phyloP scores from a whole-genome alignment of 2,329 filamentous ascomycete genomes.

The Botrytis cinerea region DNA sequence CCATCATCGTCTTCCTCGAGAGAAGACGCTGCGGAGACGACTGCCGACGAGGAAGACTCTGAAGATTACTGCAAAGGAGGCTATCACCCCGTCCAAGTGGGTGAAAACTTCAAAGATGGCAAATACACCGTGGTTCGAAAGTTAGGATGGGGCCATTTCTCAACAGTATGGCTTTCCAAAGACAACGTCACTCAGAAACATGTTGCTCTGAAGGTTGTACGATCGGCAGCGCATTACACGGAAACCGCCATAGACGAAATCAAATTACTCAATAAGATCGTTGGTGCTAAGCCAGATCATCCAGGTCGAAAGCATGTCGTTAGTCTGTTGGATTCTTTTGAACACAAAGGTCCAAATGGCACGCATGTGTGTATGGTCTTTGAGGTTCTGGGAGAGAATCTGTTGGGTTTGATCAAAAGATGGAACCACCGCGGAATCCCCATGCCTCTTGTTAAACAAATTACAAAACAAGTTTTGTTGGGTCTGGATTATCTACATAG shows the following conservation, averaged over 20 bases:
- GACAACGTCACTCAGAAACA: slow-evolving; percentile 91
- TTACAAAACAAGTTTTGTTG: slow-evolving; percentile 95
- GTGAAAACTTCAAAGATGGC: slow-evolving; percentile 96
- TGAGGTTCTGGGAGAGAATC: slow-evolving; percentile 92
- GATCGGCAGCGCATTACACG: slow-evolving; percentile 96
- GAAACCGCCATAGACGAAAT: slow-evolving; percentile 99
- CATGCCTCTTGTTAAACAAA: slow-evolving; percentile 95
- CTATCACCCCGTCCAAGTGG: slow-evolving; percentile 92
- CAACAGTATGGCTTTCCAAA: slow-evolving; percentile 84
- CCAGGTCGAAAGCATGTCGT: slow-evolving; percentile 94
- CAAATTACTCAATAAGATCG: slow-evolving; percentile 95
- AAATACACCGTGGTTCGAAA: slow-evolving; percentile 96
- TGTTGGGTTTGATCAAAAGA: slow-evolving; percentile 92
- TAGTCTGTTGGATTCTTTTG: slow-evolving; percentile 93
- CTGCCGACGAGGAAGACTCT: slow-evolving; percentile 96
- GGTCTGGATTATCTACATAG: slow-evolving; percentile 95
- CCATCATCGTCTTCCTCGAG: slow-evolving; percentile 70
- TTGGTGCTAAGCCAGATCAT: slow-evolving; percentile 91
- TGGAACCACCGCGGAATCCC: slow-evolving; percentile 98
- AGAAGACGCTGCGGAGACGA: slow-evolving; percentile 85
- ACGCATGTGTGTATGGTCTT: slow-evolving; percentile 99
- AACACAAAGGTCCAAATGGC: slow-evolving; percentile 95
- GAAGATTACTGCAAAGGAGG: slow-evolving; percentile 99
- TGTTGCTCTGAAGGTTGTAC: slow-evolving; percentile 95
- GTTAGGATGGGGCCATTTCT: slow-evolving; percentile 97